Conservation (phyloP, 2,329 filamentous ascomycete genomes). For the Diplocarpon mali region DNA sequence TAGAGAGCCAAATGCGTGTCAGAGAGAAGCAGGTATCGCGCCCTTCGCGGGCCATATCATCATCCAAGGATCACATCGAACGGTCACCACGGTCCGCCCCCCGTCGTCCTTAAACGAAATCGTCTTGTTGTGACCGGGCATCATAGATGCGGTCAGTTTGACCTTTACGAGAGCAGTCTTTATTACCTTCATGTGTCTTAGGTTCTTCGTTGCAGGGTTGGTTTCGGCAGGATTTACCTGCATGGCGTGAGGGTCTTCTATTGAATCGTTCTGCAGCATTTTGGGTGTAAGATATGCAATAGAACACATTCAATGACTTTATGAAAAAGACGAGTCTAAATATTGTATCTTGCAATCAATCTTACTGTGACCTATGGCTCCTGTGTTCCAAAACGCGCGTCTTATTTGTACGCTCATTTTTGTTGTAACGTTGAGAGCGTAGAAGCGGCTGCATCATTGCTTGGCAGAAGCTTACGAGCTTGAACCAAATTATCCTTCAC, state of each 20-base stretch:
- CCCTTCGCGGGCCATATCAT: conserved; percentile 8
- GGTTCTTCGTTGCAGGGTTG: conserved; percentile 21
- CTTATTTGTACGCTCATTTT: neutral
- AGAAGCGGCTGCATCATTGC: conserved; percentile 1
- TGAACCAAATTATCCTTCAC: conserved; percentile 13
- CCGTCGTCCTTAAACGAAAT: conserved; percentile 14
- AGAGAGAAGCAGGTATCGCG: conserved; percentile 15
- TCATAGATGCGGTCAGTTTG: conserved; percentile 15
- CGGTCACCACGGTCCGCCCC: conserved; percentile 10
- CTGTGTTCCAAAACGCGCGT: neutral
- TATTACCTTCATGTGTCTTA: conserved; percentile 27
- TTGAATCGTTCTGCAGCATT: conserved; percentile 26
- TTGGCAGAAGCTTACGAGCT: conserved; percentile 11
- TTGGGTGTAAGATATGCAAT: conserved; percentile 29
- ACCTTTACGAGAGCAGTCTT: conserved; percentile 22
- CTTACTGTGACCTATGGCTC: neutral
- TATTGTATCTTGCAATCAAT: too few relatives aligned
- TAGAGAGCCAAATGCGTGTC: conserved; percentile 29
- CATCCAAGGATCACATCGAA: conserved; percentile 6
- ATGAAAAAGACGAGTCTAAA: neutral
- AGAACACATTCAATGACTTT: conserved; percentile 22
- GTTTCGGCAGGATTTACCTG: conserved; percentile 22
- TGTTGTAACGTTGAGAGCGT: neutral
- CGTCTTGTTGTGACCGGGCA: conserved; percentile 13
- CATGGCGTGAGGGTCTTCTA: conserved; percentile 25